A percentile compares a stretch with the other conserved stretches of the same genome.
Evolutionary conservation across 2,329 filamentous ascomycete genomes (phyloP).

Genomic region (Fusarium azukiicola): DNA sequence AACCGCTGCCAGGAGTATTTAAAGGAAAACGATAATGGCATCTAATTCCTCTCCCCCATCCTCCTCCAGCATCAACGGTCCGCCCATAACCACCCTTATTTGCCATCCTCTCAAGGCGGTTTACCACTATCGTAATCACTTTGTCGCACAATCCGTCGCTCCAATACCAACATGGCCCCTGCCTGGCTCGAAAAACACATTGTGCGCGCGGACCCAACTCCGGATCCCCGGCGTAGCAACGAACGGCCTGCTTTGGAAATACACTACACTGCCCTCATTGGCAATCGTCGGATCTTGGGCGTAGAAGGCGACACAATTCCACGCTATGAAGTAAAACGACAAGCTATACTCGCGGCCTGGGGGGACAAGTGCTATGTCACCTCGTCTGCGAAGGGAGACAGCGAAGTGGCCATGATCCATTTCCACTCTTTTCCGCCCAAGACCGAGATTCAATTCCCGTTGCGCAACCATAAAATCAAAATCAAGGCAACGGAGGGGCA

Average conservation of each 20-base stretch:
- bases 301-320: constrained; percentile 20
- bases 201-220: constrained; percentile 21
- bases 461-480: constrained; percentile 10
- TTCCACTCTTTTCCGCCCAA: constrained; percentile 20
- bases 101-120: not conserved
- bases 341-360: constrained; percentile 8
- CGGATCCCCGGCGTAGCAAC: constrained; percentile 15
- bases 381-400: constrained; percentile 1
- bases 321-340: constrained; percentile 22
- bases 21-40: not conserved
- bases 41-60: not conserved
- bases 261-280: constrained; percentile 25
- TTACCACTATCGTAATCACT: not conserved
- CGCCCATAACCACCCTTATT: not conserved
- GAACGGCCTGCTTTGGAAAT: constrained; percentile 21
- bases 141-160: too few species aligned
- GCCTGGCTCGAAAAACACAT: constrained; percentile 36
- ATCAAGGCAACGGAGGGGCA: not conserved
- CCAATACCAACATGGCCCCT: constrained; percentile 23
- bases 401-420: constrained; percentile 24
- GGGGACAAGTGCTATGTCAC: constrained; percentile 27
- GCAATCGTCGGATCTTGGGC: constrained; percentile 23
- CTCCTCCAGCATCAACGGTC: not conserved
- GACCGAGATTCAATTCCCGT: constrained; percentile 20
- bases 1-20: not conserved